phyloP scores from a whole-genome alignment of 805 yeast species.

The Lipomyces sp. region DNA sequence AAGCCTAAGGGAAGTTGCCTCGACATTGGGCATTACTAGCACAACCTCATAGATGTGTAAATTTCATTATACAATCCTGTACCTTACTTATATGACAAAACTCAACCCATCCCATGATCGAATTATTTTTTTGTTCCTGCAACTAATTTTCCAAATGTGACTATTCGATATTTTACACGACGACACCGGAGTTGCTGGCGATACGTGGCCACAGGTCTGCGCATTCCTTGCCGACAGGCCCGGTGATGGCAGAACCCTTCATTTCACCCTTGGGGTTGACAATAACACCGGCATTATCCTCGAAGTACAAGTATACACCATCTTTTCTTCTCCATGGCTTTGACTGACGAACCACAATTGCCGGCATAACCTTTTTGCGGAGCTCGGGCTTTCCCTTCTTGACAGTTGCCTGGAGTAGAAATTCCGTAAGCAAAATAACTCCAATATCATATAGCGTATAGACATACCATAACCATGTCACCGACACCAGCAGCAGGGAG shows the following conservation, averaged over 20 bases:
- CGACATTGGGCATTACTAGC: neutral
- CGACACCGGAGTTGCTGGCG: conserved; percentile 99
- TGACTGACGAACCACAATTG: conserved; percentile 98
- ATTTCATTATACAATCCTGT: neutral
- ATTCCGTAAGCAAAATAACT: neutral
- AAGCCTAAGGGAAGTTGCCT: neutral
- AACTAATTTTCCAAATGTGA: neutral
- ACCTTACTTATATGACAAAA: neutral
- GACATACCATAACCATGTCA: conserved; percentile 88
- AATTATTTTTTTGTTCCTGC: neutral
- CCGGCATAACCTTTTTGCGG: conserved; percentile 99
- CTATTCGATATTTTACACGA: conserved; percentile 68
- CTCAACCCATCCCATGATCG: conserved; percentile 2
- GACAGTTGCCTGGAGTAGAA: conserved; percentile 70
- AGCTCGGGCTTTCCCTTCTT: conserved; percentile 99
- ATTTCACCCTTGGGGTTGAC: conserved; percentile 99
- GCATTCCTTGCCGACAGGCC: conserved; percentile 99
- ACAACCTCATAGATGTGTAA: neutral
- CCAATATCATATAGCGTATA: neutral
- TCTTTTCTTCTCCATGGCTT: conserved; percentile 99
- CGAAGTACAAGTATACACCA: conserved; percentile 99
- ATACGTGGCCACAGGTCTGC: conserved; percentile 99
- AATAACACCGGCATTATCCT: conserved; percentile 97
- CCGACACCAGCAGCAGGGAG: conserved; percentile 99
- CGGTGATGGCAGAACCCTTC: conserved; percentile 99